phyloP scores from a whole-genome alignment of 1,139 yeast species.

The Debaryomycetaceae sp. region DNA sequence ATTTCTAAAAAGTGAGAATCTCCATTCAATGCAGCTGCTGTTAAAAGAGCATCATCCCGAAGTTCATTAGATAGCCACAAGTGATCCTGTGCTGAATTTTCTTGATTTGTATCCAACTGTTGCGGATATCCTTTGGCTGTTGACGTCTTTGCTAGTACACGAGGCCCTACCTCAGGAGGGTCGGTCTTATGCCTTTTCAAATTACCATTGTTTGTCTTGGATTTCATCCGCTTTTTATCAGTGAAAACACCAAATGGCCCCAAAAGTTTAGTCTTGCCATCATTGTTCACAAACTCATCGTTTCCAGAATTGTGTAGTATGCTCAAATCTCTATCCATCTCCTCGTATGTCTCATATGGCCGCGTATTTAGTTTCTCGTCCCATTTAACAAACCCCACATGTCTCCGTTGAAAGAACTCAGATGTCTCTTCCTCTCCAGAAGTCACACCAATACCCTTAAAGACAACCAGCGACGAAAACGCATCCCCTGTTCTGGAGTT shows the following conservation, averaged over 20 bases:
- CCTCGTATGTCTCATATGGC: slow-evolving; percentile 71
- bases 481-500: slow-evolving; percentile 29
- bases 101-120: not conserved
- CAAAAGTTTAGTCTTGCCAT: slow-evolving; percentile 51
- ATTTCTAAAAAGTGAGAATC: slow-evolving; percentile 57
- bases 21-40: slow-evolving; percentile 71
- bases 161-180: not conserved
- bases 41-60: slow-evolving; percentile 65
- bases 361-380: slow-evolving; percentile 31
- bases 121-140: not conserved
- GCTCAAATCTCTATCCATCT: slow-evolving; percentile 72
- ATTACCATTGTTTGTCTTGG: not conserved
- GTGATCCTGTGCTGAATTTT: slow-evolving; percentile 25
- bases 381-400: slow-evolving; percentile 74
- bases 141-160: not conserved
- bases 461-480: slow-evolving; percentile 24
- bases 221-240: not conserved
- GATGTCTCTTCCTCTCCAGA: slow-evolving; percentile 16
- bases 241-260: slow-evolving; percentile 86
- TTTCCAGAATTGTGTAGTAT: slow-evolving; percentile 54
- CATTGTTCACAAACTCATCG: slow-evolving; percentile 28
- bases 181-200: not conserved
- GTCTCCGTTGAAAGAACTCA: slow-evolving; percentile 63
- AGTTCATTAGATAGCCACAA: slow-evolving; percentile 69
- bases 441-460: slow-evolving; percentile 13